phyloP scores from a whole-genome alignment of 257 asterid genomes.

The Solanum sejunctum region DNA sequence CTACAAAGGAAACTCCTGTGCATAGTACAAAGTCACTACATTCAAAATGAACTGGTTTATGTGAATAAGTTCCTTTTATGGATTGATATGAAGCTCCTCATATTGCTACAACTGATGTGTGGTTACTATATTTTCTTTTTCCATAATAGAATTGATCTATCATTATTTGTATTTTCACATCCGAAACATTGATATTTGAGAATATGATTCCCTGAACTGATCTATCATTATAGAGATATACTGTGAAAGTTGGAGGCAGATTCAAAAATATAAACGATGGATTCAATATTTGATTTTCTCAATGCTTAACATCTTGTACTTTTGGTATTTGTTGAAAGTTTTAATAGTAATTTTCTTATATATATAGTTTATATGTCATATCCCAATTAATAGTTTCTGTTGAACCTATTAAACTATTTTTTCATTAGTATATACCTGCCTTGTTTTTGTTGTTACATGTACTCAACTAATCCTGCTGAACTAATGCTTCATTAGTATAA shows the following conservation, averaged over 20 bases:
- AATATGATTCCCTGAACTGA: slow-evolving; percentile 24
- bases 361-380: neutral
- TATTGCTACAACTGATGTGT: slow-evolving; percentile 28
- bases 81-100: slow-evolving; percentile 15
- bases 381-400: no score
- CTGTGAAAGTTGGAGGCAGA: neutral
- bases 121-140: slow-evolving; percentile 19
- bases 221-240: slow-evolving; percentile 1
- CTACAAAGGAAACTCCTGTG: slow-evolving; percentile 17
- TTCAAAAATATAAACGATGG: neutral
- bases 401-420: neutral
- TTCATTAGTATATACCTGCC: slow-evolving; percentile 22
- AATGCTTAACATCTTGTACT: neutral
- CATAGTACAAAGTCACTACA: slow-evolving; percentile 36
- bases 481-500: no score
- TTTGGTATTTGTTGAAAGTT: no score
- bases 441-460: slow-evolving; percentile 30
- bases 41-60: slow-evolving; percentile 14
- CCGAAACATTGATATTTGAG: slow-evolving; percentile 21
- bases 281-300: neutral
- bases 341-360: no score
- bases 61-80: slow-evolving; percentile 26
- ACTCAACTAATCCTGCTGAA: no score
- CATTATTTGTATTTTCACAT: slow-evolving; percentile 26
- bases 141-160: slow-evolving; percentile 39